A percentile compares a stretch with the other conserved stretches of the same genome.
These are phyloP conservation scores for Xylariaceae sp. DNA, from an alignment of 2,329 filamentous ascomycete species.

Conservation along the genomic window DNA sequence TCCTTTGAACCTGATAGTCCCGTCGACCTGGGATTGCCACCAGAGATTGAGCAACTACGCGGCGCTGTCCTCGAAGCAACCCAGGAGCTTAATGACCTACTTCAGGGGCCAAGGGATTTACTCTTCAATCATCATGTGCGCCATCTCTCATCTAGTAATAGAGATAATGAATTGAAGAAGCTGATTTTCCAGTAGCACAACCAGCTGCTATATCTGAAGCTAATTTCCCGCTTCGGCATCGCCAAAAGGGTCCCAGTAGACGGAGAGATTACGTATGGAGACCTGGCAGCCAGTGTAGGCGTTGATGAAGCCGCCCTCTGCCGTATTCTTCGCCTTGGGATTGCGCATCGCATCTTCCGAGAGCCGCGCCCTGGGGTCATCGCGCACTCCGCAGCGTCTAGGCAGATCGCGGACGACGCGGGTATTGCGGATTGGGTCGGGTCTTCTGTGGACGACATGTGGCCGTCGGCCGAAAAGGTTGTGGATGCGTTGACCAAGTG, in stretches of 20 bases:
- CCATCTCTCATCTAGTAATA: background rate
- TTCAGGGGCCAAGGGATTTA: slow-evolving; percentile 18
- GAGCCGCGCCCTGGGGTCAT: slow-evolving; percentile 48
- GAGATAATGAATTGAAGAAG: background rate
- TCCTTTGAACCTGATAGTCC: slow-evolving; percentile 22
- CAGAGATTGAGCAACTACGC: slow-evolving; percentile 21
- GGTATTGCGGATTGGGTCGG: slow-evolving; percentile 43
- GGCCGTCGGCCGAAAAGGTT: slow-evolving; percentile 39
- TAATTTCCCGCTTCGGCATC: slow-evolving; percentile 43
- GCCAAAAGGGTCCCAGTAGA: slow-evolving; percentile 37
- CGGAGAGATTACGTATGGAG: slow-evolving; percentile 35
- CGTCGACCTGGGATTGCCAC: slow-evolving; percentile 12
- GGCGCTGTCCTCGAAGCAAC: slow-evolving; percentile 20
- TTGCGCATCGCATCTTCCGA: slow-evolving; percentile 48
- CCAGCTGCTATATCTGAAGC: slow-evolving; percentile 36
- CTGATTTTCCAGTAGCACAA: slow-evolving; percentile 15
- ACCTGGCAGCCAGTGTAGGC: slow-evolving; percentile 34
- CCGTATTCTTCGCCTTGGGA: slow-evolving; percentile 45
- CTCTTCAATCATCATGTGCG: slow-evolving; percentile 9
- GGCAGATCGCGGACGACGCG: slow-evolving; percentile 40
- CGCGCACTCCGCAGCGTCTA: slow-evolving; percentile 47
- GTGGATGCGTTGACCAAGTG: slow-evolving; percentile 46
- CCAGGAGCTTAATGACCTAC: slow-evolving; percentile 27
- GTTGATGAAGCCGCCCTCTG: slow-evolving; percentile 33
- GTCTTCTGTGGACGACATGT: slow-evolving; percentile 42